Percentiles rank a stretch among this genome's conserved stretches.
phyloP scores from a whole-genome alignment of 352 stramenopile genomes.

The Halophytophthora polymorphica region DNA sequence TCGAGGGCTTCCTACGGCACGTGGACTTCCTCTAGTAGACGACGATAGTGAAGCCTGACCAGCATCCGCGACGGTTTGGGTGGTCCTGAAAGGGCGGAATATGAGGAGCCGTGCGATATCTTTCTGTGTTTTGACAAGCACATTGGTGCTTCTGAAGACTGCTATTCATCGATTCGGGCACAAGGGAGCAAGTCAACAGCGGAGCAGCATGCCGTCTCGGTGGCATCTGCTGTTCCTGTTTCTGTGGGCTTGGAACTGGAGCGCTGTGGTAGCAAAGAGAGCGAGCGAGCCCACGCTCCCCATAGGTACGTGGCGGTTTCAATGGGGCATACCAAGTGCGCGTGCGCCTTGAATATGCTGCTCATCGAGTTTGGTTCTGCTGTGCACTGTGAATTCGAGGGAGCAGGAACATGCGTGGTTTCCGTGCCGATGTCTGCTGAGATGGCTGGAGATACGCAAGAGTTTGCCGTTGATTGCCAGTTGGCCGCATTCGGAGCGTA shows the following conservation, averaged over 20 bases:
- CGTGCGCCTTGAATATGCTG: constrained; percentile 1
- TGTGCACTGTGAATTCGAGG: no score
- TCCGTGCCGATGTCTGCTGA: background rate
- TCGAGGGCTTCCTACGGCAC: constrained; percentile 56
- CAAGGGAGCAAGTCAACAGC: no score
- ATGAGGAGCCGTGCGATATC: no score
- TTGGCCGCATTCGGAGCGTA: constrained; percentile 33
- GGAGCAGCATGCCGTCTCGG: no score
- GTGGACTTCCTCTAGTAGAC: constrained; percentile 31
- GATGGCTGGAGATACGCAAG: background rate
- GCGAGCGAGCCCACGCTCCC: constrained; percentile 13
- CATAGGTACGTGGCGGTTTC: constrained; percentile 10
- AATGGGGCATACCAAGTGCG: background rate
- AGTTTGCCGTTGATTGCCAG: constrained; percentile 22
- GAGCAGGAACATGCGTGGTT: constrained; percentile 12
- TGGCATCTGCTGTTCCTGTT: constrained; percentile 9
- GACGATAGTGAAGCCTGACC: background rate
- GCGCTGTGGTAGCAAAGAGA: no score
- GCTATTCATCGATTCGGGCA: no score
- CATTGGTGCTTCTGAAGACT: no score
- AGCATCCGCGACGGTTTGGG: no score
- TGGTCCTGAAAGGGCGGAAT: no score
- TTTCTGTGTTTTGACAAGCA: no score
- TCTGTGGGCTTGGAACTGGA: background rate
- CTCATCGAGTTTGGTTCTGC: no score